Percentiles rank a stretch among this genome's conserved stretches.
Evolutionary conservation across 352 stramenopile genomes (phyloP).

Genomic region (Pythium vanterpoolii): DNA sequence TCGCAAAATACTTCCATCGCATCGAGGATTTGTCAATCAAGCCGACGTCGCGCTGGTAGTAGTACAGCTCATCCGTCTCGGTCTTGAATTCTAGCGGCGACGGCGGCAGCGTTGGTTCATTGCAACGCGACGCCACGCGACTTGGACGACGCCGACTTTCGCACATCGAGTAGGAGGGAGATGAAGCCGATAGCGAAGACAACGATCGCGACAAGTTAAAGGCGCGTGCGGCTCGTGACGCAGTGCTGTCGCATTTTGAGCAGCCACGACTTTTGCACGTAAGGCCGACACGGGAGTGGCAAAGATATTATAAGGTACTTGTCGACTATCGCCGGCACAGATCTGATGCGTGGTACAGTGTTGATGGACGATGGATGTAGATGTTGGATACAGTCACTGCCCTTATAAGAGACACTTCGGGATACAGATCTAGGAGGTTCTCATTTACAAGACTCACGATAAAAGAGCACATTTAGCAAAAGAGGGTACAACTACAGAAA

Average conservation of each 20-base stretch:
- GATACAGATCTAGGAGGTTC: too few relatives aligned
- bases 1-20: slow-evolving; percentile 1
- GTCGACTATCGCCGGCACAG: too few relatives aligned
- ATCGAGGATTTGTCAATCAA: slow-evolving; percentile 1
- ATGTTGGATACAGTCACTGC: too few relatives aligned
- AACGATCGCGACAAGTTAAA: slow-evolving; percentile 1
- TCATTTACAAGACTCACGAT: too few relatives aligned
- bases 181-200: neutral
- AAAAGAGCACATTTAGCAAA: too few relatives aligned
- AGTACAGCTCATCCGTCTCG: neutral
- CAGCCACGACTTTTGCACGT: neutral
- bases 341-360: neutral
- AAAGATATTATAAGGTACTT: too few relatives aligned
- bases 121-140: neutral
- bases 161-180: slow-evolving; percentile 5
- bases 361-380: neutral
- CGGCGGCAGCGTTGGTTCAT: too few relatives aligned
- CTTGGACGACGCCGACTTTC: neutral
- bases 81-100: neutral
- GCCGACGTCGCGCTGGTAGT: slow-evolving; percentile 8
- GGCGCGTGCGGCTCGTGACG: neutral
- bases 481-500: too few relatives aligned
- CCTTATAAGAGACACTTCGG: too few relatives aligned
- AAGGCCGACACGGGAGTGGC: neutral
- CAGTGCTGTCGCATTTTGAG: neutral